phyloP scores from a whole-genome alignment of 2,329 filamentous ascomycete genomes.

The Claviceps fusiformis region DNA sequence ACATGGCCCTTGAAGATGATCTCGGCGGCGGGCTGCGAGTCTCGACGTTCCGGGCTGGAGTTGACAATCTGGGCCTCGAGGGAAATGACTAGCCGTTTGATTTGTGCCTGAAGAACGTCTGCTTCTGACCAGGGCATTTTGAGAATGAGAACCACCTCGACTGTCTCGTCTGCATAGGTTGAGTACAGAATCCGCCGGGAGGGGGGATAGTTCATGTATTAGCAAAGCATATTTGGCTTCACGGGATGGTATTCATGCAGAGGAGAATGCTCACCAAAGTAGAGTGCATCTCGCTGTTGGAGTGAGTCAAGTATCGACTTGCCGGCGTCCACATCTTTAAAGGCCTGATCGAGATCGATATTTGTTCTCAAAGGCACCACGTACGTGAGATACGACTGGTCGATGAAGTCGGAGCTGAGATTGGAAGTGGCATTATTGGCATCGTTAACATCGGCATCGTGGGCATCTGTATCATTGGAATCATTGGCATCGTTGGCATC shows the following conservation, averaged over 20 bases:
- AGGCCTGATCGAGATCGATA: slow-evolving; percentile 37
- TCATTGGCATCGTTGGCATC: slow-evolving; percentile 2
- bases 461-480: slow-evolving; percentile 1
- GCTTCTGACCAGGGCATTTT: slow-evolving; percentile 49
- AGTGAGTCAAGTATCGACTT: slow-evolving; percentile 42
- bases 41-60: slow-evolving; percentile 33
- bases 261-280: slow-evolving; percentile 48
- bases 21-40: slow-evolving; percentile 38
- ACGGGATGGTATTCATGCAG: neutral
- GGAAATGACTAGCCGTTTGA: slow-evolving; percentile 49
- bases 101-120: slow-evolving; percentile 39
- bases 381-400: slow-evolving; percentile 46
- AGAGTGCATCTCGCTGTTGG: slow-evolving; percentile 48
- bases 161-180: slow-evolving; percentile 49
- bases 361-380: slow-evolving; percentile 44
- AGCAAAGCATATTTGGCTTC: no score
- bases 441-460: neutral
- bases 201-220: no score
- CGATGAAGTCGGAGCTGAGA: slow-evolving; percentile 30
- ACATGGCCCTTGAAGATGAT: slow-evolving; percentile 44
- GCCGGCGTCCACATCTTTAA: slow-evolving; percentile 29
- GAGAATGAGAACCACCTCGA: slow-evolving; percentile 55
- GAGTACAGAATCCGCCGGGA: slow-evolving; percentile 8
- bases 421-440: slow-evolving; percentile 3
- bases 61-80: slow-evolving; percentile 55